Evolutionary conservation across 768 basidiomycete species (phyloP).

Genomic region (Cubamyces lactineus): DNA sequence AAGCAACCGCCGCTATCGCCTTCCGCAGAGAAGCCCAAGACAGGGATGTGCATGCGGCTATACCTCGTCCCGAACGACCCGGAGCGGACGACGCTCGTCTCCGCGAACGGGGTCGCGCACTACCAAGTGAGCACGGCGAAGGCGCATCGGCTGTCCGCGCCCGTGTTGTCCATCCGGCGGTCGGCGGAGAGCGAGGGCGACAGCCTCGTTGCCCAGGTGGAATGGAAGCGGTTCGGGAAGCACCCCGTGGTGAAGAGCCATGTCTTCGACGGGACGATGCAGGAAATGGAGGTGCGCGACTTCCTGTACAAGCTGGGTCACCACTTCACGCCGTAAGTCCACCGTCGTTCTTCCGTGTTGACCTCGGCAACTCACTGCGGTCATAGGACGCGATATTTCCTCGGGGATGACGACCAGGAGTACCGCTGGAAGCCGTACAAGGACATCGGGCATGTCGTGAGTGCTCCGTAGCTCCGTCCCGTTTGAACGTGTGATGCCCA

Average conservation of each 20-base stretch:
- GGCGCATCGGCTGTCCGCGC: conserved; percentile 35
- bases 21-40: neutral
- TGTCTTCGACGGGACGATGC: conserved; percentile 37
- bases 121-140: conserved; percentile 49
- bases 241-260: conserved; percentile 49
- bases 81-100: conserved; percentile 51
- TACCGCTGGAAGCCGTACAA: conserved; percentile 52
- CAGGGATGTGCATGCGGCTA: conserved; percentile 46
- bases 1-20: neutral
- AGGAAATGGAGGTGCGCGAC: conserved; percentile 38
- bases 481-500: neutral
- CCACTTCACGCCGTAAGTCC: conserved; percentile 46
- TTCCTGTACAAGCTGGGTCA: conserved; percentile 47
- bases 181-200: conserved; percentile 42
- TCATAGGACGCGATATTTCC: conserved; percentile 51
- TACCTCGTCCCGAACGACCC: conserved; percentile 57
- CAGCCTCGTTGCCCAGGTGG: conserved; percentile 52
- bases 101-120: conserved; percentile 52
- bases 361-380: neutral
- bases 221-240: conserved; percentile 45
- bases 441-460: conserved; percentile 45
- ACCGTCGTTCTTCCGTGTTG: neutral
- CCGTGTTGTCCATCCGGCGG: conserved; percentile 46
- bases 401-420: conserved; percentile 51
- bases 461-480: conserved; percentile 22